Evolutionary conservation across 768 basidiomycete genomes (phyloP), one percentile per base, ranked within the genome.

Genomic region (Leccinum ochraceum): DNA sequence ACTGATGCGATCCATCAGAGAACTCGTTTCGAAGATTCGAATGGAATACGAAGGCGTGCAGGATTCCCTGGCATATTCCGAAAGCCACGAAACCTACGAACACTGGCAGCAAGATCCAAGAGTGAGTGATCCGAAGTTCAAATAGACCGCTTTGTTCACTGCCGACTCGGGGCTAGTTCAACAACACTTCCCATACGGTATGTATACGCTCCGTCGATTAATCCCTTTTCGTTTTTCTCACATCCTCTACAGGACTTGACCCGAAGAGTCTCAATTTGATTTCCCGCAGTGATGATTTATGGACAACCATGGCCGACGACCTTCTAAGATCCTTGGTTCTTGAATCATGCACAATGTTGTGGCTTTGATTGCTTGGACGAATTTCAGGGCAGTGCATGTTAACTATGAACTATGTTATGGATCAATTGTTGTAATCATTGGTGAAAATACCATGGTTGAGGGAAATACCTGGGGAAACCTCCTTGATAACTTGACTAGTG

Each of bases 21-120:
- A 37, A 34, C 32, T 62, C 17, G 4, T 71, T 17, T 54, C 54
- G 6, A 65, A 63, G n/a, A 66, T 70, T 46, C 59, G 34, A 22
- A 22, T 3, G 13, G 53, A 37, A 17, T 69, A 64, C 5, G 63
- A 69, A 50, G 57, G 9, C 16, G 4, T 34, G 24, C 49, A 24
- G 17, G 49, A 37, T 1, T 22, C 28, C 20, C 14, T 54, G 22
- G 34, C 34, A 17, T 17, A 5, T 16, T 24, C 42, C 22, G 60
- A 32, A 26, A 60, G 20, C 13, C 36, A 58, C 6, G 17, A 6
- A 36, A 13, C 55, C 17, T 48, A 39, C 30, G 30, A 37, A 17
- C 5, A 4, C 17, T 64, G 64, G 65, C 14, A 24, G 11, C 70
- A 71, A 50, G 54, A 57, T 13, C 70, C 70, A 9, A 67, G 66